Evolutionary conservation across 2,329 filamentous ascomycete genomes (phyloP).

Genomic region (Chaetomium strumarium): DNA sequence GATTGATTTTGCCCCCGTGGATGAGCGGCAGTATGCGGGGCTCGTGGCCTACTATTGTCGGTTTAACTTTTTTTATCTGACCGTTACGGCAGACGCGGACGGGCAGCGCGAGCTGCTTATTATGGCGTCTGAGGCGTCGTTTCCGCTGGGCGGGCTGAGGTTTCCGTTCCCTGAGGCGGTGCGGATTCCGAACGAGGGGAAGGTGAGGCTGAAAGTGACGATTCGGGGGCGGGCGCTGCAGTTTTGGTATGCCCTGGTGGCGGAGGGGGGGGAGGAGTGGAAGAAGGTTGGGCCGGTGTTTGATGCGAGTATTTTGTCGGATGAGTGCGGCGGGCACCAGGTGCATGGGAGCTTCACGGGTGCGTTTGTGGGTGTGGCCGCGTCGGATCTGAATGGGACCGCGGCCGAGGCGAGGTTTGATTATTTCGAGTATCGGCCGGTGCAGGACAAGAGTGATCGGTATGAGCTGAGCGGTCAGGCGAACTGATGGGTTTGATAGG

Average conservation of each 20-base stretch:
- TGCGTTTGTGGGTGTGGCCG: slow-evolving; percentile 52
- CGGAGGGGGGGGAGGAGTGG: slow-evolving; percentile 37
- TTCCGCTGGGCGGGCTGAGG: slow-evolving; percentile 44
- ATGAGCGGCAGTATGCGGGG: slow-evolving; percentile 57
- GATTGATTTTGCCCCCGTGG: slow-evolving; percentile 46
- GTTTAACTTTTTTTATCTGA: slow-evolving; percentile 60
- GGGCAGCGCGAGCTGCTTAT: slow-evolving; percentile 54
- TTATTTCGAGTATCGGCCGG: slow-evolving; percentile 46
- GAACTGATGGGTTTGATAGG: slow-evolving; percentile 11
- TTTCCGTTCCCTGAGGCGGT: slow-evolving; percentile 39
- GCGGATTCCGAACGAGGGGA: slow-evolving; percentile 47
- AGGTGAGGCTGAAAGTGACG: slow-evolving; percentile 45
- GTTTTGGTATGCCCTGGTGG: slow-evolving; percentile 52
- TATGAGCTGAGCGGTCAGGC: slow-evolving; percentile 33
- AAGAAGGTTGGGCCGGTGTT: slow-evolving; percentile 48
- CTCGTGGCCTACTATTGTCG: slow-evolving; percentile 58
- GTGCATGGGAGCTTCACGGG: slow-evolving; percentile 59
- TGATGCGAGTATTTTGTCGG: slow-evolving; percentile 54
- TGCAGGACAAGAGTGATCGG: slow-evolving; percentile 41
- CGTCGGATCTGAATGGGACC: slow-evolving; percentile 50
- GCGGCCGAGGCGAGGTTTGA: slow-evolving; percentile 44
- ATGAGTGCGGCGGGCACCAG: slow-evolving; percentile 58
- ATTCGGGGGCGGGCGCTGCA: slow-evolving; percentile 49
- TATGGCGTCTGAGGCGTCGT: slow-evolving; percentile 51
- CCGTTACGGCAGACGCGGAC: slow-evolving; percentile 50